Evolutionary conservation across 345 rosid genomes (phyloP).

Genomic region (Iberis pinnata): DNA sequence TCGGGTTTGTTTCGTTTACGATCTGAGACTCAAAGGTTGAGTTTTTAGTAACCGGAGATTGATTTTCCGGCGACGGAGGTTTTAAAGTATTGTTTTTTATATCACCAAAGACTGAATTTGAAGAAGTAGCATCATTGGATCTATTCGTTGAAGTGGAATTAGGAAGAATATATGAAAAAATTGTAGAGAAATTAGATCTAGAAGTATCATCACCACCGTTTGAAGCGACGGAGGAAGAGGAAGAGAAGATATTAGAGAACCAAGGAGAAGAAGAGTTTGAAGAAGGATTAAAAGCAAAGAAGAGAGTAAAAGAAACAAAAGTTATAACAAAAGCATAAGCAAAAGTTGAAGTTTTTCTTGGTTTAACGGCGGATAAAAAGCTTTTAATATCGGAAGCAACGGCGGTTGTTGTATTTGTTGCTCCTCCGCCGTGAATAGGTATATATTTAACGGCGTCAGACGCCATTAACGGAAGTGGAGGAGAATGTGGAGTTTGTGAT

Average conservation of each 20-base stretch:
- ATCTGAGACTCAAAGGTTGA: constrained; percentile 17
- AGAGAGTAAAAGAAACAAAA: constrained; percentile 64
- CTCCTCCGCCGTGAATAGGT: constrained; percentile 37
- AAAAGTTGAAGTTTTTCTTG: constrained; percentile 46
- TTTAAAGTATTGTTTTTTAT: constrained; percentile 13
- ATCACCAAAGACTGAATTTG: background rate
- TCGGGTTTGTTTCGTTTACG: constrained; percentile 16
- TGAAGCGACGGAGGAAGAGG: background rate
- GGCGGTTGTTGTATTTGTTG: constrained; percentile 15
- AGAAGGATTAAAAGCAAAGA: constrained; percentile 70
- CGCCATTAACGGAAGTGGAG: constrained; percentile 44
- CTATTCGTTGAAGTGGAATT: constrained; percentile 36
- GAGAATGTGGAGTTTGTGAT: constrained; percentile 12
- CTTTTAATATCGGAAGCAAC: constrained; percentile 36
- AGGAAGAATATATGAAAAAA: constrained; percentile 49
- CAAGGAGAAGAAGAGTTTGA: constrained; percentile 53
- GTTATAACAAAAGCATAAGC: constrained; percentile 61
- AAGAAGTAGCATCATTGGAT: constrained; percentile 15
- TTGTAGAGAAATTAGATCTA: constrained; percentile 47
- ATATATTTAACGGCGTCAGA: constrained; percentile 52
- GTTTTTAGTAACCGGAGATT: constrained; percentile 28
- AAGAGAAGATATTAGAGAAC: constrained; percentile 49
- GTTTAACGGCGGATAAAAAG: constrained; percentile 41
- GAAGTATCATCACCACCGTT: too few relatives aligned
- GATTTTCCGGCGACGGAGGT: constrained; percentile 23